Conservation (phyloP, 139 green algal genomes). For the Chlamydomonas sp. region DNA sequence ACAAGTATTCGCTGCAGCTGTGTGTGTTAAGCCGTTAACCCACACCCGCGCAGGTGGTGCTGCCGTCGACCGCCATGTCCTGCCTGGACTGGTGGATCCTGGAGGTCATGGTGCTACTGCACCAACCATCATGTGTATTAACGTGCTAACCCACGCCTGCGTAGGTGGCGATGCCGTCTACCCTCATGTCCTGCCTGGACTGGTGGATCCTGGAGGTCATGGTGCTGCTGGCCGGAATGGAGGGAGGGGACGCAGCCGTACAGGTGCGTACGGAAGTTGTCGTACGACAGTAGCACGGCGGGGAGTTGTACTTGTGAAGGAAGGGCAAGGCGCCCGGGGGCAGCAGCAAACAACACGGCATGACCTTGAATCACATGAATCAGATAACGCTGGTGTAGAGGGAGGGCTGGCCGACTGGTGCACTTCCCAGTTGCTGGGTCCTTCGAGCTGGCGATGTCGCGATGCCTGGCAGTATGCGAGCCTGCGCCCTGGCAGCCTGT, state of each 20-base stretch:
- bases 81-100: conserved; percentile 33
- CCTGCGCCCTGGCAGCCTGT: no score
- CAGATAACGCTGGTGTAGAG: no score
- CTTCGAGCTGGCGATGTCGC: no score
- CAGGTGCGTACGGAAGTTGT: not conserved
- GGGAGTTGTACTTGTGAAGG: no score
- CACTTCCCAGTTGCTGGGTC: no score
- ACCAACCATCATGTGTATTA: not conserved
- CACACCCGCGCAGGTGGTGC: not conserved
- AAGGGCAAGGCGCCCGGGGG: no score
- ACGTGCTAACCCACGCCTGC: not conserved
- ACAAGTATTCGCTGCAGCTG: no score
- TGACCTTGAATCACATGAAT: no score
- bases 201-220: conserved; percentile 36
- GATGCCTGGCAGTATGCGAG: no score
- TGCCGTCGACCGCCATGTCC: conserved; percentile 1
- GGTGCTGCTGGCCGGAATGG: conserved; percentile 19
- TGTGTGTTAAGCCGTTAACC: not conserved
- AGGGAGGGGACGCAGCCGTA: not conserved
- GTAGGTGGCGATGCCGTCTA: conserved; percentile 14
- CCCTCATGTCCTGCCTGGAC: conserved; percentile 1
- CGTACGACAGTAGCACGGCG: no score
- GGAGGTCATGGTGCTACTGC: conserved; percentile 29
- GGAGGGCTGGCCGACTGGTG: no score
- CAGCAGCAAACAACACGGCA: no score